Evolutionary conservation across 352 stramenopile species (phyloP).

Genomic region (Phytopythium sindhum): DNA sequence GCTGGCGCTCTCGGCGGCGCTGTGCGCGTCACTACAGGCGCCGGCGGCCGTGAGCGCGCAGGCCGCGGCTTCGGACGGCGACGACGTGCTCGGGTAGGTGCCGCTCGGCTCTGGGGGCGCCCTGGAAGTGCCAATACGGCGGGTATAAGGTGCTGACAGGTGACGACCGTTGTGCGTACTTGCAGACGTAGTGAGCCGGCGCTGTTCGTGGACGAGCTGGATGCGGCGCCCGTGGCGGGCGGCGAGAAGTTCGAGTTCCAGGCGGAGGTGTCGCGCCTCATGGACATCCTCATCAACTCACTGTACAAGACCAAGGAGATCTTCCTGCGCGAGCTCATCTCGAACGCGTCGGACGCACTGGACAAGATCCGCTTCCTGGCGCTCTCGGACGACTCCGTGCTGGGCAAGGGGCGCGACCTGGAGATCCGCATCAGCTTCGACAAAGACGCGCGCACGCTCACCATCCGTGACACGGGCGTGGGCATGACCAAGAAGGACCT

Average conservation of each 20-base stretch:
- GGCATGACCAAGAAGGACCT: conserved; percentile 99
- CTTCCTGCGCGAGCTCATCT: conserved; percentile 99
- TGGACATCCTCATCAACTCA: conserved; percentile 99
- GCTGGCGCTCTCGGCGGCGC: conserved; percentile 30
- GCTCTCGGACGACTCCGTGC: conserved; percentile 86
- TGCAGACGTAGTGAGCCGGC: conserved; percentile 28
- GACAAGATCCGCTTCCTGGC: conserved; percentile 99
- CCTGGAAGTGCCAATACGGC: neutral
- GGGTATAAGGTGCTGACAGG: neutral
- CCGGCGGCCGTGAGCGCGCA: conserved; percentile 13
- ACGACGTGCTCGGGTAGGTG: conserved; percentile 40
- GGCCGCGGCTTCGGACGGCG: conserved; percentile 34
- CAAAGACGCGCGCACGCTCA: conserved; percentile 94
- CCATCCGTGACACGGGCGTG: conserved; percentile 97
- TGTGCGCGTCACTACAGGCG: conserved; percentile 28
- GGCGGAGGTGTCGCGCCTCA: conserved; percentile 97
- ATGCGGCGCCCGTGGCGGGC: conserved; percentile 30
- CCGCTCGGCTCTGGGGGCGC: neutral
- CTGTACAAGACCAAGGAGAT: conserved; percentile 98
- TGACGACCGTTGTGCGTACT: neutral
- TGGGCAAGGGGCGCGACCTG: conserved; percentile 86
- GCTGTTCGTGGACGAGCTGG: conserved; percentile 43
- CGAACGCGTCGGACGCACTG: conserved; percentile 97
- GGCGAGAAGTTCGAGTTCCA: conserved; percentile 92
- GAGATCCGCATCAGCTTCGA: conserved; percentile 98